Evolutionary conservation across 352 stramenopile genomes (phyloP).

Genomic region (Globisporangium carolinianum): DNA sequence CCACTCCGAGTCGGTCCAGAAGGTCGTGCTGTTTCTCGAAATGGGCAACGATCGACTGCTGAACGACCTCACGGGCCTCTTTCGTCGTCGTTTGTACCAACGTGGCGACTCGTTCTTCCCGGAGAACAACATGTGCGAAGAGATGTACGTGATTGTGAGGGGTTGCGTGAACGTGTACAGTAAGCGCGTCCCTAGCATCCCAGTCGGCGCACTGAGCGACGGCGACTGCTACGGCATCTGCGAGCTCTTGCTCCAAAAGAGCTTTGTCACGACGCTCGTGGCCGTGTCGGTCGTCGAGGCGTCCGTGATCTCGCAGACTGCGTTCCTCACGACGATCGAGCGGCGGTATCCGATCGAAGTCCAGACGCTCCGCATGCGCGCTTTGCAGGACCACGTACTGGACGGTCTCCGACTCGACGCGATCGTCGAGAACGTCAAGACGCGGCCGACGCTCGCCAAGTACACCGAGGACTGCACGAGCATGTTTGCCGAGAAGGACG

Average conservation of each 20-base stretch:
- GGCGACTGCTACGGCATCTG: conserved; percentile 58
- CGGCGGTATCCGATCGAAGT: conserved; percentile 37
- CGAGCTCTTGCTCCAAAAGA: conserved; percentile 58
- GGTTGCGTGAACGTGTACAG: conserved; percentile 56
- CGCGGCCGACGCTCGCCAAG: conserved; percentile 27
- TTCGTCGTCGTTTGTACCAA: conserved; percentile 58
- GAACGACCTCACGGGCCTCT: conserved; percentile 62
- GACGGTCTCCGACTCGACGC: conserved; percentile 40
- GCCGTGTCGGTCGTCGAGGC: conserved; percentile 46
- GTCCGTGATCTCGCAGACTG: conserved; percentile 38
- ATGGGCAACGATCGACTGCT: conserved; percentile 45
- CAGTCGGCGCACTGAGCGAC: conserved; percentile 41
- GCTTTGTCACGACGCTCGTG: conserved; percentile 39
- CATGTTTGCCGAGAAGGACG: conserved; percentile 57
- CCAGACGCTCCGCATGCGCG: conserved; percentile 24
- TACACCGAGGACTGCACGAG: conserved; percentile 47
- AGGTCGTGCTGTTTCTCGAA: conserved; percentile 53
- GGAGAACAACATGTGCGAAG: conserved; percentile 54
- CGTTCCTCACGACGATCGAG: conserved; percentile 42
- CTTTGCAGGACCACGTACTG: conserved; percentile 39
- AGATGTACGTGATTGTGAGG: conserved; percentile 64
- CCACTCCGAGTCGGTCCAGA: conserved; percentile 59
- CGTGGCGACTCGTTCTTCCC: conserved; percentile 52
- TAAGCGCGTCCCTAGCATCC: conserved; percentile 25
- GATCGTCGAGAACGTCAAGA: conserved; percentile 45